Base-by-base conservation (phyloP, 2,329 filamentous ascomycete genomes). In the Aspergillus carbonarius region DNA sequence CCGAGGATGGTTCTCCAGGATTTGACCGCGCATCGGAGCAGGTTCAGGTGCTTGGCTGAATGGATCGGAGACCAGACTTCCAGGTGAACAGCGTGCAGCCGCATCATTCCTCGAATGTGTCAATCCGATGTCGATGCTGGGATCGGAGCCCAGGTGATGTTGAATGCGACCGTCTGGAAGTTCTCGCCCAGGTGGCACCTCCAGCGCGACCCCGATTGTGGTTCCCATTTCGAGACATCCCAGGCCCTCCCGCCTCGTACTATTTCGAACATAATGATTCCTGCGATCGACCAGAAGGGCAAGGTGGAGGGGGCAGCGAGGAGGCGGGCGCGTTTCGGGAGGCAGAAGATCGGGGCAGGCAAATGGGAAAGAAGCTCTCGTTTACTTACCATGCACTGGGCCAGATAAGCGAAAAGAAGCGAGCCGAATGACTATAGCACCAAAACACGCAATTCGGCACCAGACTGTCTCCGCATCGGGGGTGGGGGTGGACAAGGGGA, bases 371-470 rank as follows among this genome's bases (percentile, higher is more conserved):
- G 54, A 64, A 55, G 60, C 57, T 60, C 58, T 61, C 55, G 40
- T 58, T 60, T 63, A 67, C 65, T 67, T 60, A 67, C 65, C 64
- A 63, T 57, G 60, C 46, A 67, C 61, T 61, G 60, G 63, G 60
- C 53, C 54, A 66, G 61, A 65, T 62, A 63, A 64, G 63, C 62
- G 59, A 65, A 63, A 67, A 67, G 61, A 63, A 66, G 63, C 60
- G 61, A 68, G 59, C 63, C 66, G 62, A 68, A 62, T 56, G 58
- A 60, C 60, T 67, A 67, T 66, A 62, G 63, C 66, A 65, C 65
- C 63, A 66, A 63, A 63, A 61, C 60, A 58, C 54, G 55, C 56
- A 60, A 61, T 59, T 61, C 57, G 59, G 57, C 54, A 57, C 54
- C 62, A 54, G 58, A 58, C 39, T 63, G 47, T 46, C 61, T 62